Conservation (phyloP, 495 filamentous ascomycete species). For the Friedmanniomyces endolithicus region DNA sequence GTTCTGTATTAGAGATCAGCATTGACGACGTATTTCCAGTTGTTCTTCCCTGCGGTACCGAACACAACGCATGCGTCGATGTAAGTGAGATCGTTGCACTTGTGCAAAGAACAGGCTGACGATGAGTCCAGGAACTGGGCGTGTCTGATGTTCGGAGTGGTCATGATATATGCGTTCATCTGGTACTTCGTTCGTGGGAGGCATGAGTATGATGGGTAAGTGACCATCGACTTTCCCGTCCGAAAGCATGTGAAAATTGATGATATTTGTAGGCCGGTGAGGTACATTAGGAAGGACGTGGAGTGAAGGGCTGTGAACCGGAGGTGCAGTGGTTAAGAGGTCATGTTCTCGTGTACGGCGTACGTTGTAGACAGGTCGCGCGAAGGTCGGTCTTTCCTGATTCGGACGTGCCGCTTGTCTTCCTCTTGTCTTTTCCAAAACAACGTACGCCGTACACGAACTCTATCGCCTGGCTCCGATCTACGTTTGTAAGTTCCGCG, state of each 20-base stretch:
- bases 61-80: constrained; percentile 6
- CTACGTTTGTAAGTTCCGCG: too few relatives aligned
- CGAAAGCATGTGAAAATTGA: neutral
- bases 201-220: constrained; percentile 10
- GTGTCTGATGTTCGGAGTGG: constrained; percentile 10
- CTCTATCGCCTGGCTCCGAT: too few relatives aligned
- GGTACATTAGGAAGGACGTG: constrained; percentile 9
- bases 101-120: neutral
- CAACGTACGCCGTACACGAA: too few relatives aligned
- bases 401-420: too few relatives aligned
- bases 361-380: too few relatives aligned
- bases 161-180: constrained; percentile 1
- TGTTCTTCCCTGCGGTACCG: constrained; percentile 39
- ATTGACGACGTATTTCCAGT: neutral
- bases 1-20: neutral
- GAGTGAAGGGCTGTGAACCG: neutral
- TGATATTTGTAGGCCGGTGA: neutral
- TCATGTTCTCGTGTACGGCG: too few relatives aligned
- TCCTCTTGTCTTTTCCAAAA: too few relatives aligned
- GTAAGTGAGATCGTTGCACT: neutral
- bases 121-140: neutral
- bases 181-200: constrained; percentile 6
- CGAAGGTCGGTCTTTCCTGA: too few relatives aligned
- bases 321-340: too few relatives aligned
- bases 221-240: neutral